Evolutionary conservation across 148 eudicot genomes (phyloP), one percentile per base, ranked within the genome.

Genomic region (Bassia scoparia): DNA sequence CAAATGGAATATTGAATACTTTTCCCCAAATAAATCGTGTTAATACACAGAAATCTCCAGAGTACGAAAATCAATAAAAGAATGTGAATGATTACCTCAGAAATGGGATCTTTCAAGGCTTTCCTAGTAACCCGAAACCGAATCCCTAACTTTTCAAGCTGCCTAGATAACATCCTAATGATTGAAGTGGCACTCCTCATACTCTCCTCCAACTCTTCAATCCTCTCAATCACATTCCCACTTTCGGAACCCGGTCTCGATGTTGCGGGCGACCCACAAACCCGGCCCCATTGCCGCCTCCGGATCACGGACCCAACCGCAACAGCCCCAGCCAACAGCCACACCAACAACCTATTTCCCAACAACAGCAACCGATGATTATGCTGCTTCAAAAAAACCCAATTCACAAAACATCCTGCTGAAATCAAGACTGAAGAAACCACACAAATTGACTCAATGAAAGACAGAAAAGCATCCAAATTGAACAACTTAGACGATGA

Each of bases 91-190:
- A 61, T 23, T 87, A 95, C 99, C 99, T 91, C 89, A 68, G 92
- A 79, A 75, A 96, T 92, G 43, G 99, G 97, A 17, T 90, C 92
- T 75, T 88, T 92, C 78, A 92, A 64, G 61, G 94, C 24, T 71
- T 85, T 90, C 85, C 90, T 83, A 7, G 86, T 82, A 63, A 92
- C 89, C 73, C 97, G 81, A 81, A 95, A 90, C 79, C 99, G 86
- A 83, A 88, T 79, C 73, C 99, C 99, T 68, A 95, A 77, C 77
- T 95, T 95, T 88, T 89, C 99, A 76, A 95, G 84, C 83, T 90
- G 97, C 83, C 94, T 88, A 23, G 96, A 87, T 75, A 91, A 35
- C 77, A 87, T 85, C 84, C 86, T 74, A 54, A 90, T 75, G 27
- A 95, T 74, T 0, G 82, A 81, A 7, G 82, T 82, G 7, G 86